Base-by-base conservation (phyloP, 257 asterid genomes). In the Ligustrum vulgare region DNA sequence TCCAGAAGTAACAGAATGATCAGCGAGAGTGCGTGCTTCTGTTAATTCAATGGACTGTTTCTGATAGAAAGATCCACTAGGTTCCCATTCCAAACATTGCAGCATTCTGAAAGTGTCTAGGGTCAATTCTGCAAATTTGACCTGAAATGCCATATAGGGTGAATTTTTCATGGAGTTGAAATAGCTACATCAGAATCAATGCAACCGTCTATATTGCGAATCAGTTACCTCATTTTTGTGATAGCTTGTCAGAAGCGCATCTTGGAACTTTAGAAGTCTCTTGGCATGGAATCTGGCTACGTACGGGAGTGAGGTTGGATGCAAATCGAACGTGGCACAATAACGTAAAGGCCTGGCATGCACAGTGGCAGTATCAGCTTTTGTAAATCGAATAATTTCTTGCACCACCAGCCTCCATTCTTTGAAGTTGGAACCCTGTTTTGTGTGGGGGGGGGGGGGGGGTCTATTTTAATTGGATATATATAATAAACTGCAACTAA, bases 71-170 rank as follows among this genome's bases (percentile, higher is more conserved):
- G 98, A 85, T 66, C 96, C 97, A 81, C 89, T 85, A 66, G 98
- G 96, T 83, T 94, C 99, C 98, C 98, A 94, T 87, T 94, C 99
- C 93, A 94, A 87, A 81, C 96, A 92, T 82, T 94, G 99, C 85
- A 94, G 71, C 99, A 94, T 94, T 86, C 98, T 92, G 71, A 80
- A 94, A 78, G 96, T 92, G 83, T 94, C 98, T 72, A 94, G 73
- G 18, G 99, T 91, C 82, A 89, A 84, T 81, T 92, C 99, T 67
- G 99, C 96, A 82, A 89, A 91, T 88, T 93, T 94, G 80, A 90
- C 93, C 99, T 94, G 90, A 70, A 79, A 87, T 70, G 77, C 49
- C 56, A 47, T 56, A 67, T 16, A 43, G 54, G 71, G 51, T 20
- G 3, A 51, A 47, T 65, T 36, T 58, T 16, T 12, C 66, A 32